Conservation (phyloP, 2,329 filamentous ascomycete genomes). For the Tolypocladium paradoxum region DNA sequence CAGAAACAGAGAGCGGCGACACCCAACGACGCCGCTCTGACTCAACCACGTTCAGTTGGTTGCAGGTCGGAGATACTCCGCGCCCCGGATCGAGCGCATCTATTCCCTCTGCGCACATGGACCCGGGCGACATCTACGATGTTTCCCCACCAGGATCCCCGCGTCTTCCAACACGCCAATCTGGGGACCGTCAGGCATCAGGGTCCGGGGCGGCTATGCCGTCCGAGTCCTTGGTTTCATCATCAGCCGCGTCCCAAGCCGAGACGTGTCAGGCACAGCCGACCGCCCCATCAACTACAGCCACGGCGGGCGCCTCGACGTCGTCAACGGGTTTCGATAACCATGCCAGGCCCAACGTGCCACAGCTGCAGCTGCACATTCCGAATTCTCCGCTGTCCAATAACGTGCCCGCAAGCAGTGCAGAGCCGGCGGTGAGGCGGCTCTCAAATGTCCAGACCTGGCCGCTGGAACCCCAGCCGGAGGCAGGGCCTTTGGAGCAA, state of each 20-base stretch:
- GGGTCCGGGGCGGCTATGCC: slow-evolving; percentile 3
- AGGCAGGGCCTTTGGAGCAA: slow-evolving; percentile 11
- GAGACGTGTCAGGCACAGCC: neutral
- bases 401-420: slow-evolving; percentile 2
- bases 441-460: slow-evolving; percentile 32
- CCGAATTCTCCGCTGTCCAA: slow-evolving; percentile 8
- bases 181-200: neutral
- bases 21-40: slow-evolving; percentile 14
- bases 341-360: neutral
- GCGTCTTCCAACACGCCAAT: slow-evolving; percentile 3
- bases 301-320: too few species aligned
- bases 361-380: slow-evolving; percentile 18
- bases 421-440: slow-evolving; percentile 13
- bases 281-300: neutral
- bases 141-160: slow-evolving; percentile 36
- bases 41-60: slow-evolving; percentile 17
- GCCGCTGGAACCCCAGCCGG: slow-evolving; percentile 25
- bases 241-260: neutral
- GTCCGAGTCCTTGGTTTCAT: slow-evolving; percentile 7
- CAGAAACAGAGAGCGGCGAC: slow-evolving; percentile 1
- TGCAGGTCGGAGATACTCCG: slow-evolving; percentile 12
- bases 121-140: slow-evolving; percentile 33
- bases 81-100: slow-evolving; percentile 23
- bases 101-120: slow-evolving; percentile 8
- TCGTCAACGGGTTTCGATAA: neutral